These are phyloP conservation scores for Penicillium psychrosexuale DNA, from an alignment of 2,329 filamentous ascomycete genomes.

Conservation along the genomic window DNA sequence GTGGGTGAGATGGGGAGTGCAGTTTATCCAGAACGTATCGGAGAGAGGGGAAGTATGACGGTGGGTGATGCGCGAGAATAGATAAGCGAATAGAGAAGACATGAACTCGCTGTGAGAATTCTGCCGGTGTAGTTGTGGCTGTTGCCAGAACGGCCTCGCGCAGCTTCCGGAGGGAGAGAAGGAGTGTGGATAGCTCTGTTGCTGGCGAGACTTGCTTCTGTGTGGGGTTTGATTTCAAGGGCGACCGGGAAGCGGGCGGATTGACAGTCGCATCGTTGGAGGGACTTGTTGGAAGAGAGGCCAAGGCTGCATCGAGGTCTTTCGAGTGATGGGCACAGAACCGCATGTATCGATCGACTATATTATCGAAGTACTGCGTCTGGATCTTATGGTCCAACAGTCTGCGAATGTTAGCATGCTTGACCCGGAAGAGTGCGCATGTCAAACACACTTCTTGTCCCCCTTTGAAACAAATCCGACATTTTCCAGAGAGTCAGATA, in stretches of 20 bases:
- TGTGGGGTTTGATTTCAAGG: slow-evolving; percentile 19
- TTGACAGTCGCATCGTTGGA: slow-evolving; percentile 41
- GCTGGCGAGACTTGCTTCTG: slow-evolving; percentile 40
- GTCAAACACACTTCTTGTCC: slow-evolving; percentile 65
- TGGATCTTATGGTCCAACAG: slow-evolving; percentile 73
- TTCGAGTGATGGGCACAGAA: slow-evolving; percentile 77
- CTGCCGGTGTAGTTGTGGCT: slow-evolving; percentile 68
- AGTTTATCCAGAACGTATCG: slow-evolving; percentile 72
- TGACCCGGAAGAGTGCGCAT: neutral
- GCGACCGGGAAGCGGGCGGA: slow-evolving; percentile 32
- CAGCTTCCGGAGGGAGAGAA: slow-evolving; percentile 84
- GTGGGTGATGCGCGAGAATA: slow-evolving; percentile 75
- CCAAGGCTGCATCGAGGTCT: slow-evolving; percentile 71
- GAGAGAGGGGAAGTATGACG: slow-evolving; percentile 87
- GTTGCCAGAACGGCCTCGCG: slow-evolving; percentile 77
- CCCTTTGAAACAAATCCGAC: slow-evolving; percentile 89
- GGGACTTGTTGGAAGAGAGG: slow-evolving; percentile 53
- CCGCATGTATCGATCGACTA: slow-evolving; percentile 82
- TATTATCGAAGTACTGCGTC: slow-evolving; percentile 80
- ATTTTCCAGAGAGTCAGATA: slow-evolving; percentile 73
- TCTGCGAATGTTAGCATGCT: slow-evolving; percentile 46
- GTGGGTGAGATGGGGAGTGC: slow-evolving; percentile 60
- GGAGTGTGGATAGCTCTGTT: slow-evolving; percentile 67
- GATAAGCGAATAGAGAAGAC: slow-evolving; percentile 85
- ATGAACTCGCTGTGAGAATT: slow-evolving; percentile 84